A percentile compares a stretch with the other conserved stretches of the same genome.
These are phyloP conservation scores for Lactifluus subvellereus DNA, from an alignment of 768 basidiomycete genomes.

Conservation along the genomic window DNA sequence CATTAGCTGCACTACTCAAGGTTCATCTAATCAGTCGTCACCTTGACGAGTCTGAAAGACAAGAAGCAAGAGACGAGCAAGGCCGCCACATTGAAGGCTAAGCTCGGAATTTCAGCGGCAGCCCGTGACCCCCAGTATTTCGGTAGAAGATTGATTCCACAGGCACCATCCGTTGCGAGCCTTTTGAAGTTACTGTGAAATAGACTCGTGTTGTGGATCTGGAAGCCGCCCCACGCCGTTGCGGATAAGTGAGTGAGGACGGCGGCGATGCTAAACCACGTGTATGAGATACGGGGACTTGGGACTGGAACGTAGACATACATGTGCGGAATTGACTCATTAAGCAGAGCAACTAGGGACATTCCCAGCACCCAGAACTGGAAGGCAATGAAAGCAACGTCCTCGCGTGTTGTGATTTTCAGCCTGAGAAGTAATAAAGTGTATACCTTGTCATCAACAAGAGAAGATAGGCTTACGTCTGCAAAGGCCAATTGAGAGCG, in stretches of 20 bases:
- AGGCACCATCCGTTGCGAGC: constrained; percentile 61
- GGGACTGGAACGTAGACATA: constrained; percentile 22
- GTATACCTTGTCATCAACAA: constrained; percentile 11
- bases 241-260: constrained; percentile 68
- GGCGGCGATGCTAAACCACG: constrained; percentile 44
- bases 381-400: constrained; percentile 70
- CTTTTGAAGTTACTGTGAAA: constrained; percentile 54
- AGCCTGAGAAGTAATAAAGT: constrained; percentile 39
- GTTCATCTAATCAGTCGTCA: constrained; percentile 27
- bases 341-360: constrained; percentile 62
- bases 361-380: constrained; percentile 78
- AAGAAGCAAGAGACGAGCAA: constrained; percentile 56
- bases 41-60: constrained; percentile 73
- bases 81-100: constrained; percentile 56
- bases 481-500: constrained; percentile 65
- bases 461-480: constrained; percentile 43
- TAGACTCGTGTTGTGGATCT: constrained; percentile 51
- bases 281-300: background rate
- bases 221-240: constrained; percentile 67
- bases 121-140: constrained; percentile 59
- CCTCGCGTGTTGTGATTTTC: constrained; percentile 68
- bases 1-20: background rate
- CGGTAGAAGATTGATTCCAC: constrained; percentile 50
- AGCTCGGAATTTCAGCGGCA: constrained; percentile 55
- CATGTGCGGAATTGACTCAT: constrained; percentile 80